Evolutionary conservation across 2,329 filamentous ascomycete species (phyloP).

Genomic region (Ceratocystis huliohia): DNA sequence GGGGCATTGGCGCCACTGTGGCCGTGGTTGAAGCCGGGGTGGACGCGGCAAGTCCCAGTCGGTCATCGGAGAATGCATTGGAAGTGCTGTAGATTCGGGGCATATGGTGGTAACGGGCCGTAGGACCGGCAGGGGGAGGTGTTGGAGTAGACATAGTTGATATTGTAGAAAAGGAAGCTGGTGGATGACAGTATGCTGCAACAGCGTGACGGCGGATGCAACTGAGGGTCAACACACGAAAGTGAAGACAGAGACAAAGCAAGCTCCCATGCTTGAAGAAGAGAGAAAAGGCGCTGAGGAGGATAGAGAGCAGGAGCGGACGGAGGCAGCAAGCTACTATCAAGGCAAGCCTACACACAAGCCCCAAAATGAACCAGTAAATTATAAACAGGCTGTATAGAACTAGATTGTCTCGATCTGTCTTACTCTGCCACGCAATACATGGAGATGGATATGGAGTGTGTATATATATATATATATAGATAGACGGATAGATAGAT

Average conservation of each 20-base stretch:
- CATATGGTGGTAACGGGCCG: not conserved
- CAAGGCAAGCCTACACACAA: not conserved
- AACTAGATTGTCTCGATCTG: not conserved
- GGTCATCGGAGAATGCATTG: not conserved
- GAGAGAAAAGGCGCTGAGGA: not conserved
- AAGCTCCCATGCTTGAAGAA: slow-evolving; percentile 7
- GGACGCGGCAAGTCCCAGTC: not conserved
- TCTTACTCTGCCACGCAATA: not conserved
- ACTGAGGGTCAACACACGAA: slow-evolving; percentile 6
- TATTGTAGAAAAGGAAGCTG: not conserved
- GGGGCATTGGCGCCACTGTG: not conserved
- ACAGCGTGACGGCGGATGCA: not conserved
- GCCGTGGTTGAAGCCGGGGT: not conserved
- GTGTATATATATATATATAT: not conserved
- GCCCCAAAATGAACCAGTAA: not conserved
- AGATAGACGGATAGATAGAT: too few relatives aligned
- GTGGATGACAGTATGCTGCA: not conserved
- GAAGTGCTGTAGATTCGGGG: slow-evolving; percentile 2
- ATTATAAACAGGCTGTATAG: not conserved
- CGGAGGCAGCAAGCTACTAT: not conserved
- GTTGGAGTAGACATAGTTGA: not conserved
- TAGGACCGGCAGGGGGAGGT: not conserved
- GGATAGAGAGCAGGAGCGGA: not conserved
- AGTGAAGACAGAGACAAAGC: slow-evolving; percentile 12
- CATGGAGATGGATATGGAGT: not conserved